These are phyloP conservation scores for Thraustotheca clavata DNA, from an alignment of 352 stramenopile species.

Conservation along the genomic window DNA sequence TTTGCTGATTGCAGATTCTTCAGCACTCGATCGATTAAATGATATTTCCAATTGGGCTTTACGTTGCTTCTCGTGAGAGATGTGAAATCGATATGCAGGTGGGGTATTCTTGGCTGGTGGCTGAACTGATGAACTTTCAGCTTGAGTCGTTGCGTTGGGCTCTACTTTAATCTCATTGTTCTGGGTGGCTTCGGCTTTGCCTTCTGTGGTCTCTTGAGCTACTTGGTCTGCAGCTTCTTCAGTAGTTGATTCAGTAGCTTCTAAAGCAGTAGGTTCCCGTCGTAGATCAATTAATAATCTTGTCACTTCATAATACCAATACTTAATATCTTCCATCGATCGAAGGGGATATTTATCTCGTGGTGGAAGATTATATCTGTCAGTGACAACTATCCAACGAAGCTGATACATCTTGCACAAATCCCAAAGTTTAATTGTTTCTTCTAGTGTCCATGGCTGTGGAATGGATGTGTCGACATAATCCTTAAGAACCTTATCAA, in stretches of 20 bases:
- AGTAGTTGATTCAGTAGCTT: conserved; percentile 22
- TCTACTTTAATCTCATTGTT: background rate
- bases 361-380: conserved; percentile 37
- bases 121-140: background rate
- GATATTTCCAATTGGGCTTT: conserved; percentile 54
- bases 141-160: background rate
- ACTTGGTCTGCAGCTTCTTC: background rate
- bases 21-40: conserved; percentile 52
- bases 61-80: conserved; percentile 60
- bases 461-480: conserved; percentile 37
- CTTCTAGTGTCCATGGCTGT: conserved; percentile 47
- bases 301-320: conserved; percentile 56
- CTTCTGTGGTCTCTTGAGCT: background rate
- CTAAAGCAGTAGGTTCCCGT: conserved; percentile 22
- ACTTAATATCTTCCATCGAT: conserved; percentile 63
- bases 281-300: conserved; percentile 34
- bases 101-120: background rate
- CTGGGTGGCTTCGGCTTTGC: background rate
- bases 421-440: conserved; percentile 46
- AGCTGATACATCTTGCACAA: conserved; percentile 49
- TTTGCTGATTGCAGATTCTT: conserved; percentile 52
- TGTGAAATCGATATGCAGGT: conserved; percentile 38
- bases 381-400: conserved; percentile 51
- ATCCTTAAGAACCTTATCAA: conserved; percentile 29
- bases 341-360: conserved; percentile 22